phyloP scores from a whole-genome alignment of 352 stramenopile species.

The Phytophthora sp. region DNA sequence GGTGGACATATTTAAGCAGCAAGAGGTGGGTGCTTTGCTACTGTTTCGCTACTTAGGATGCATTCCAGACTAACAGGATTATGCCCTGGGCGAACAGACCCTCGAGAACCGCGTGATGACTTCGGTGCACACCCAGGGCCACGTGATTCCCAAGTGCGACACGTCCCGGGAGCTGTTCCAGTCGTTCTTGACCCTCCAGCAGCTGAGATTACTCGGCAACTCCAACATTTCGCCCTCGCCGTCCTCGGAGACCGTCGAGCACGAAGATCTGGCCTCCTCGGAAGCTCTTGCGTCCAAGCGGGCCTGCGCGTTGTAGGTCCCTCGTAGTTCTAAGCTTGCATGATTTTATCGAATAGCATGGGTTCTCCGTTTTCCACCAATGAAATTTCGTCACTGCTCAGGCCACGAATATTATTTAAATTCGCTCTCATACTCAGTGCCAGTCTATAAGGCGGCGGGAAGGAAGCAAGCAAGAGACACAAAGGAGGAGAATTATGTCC shows the following conservation, averaged over 20 bases:
- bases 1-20: conserved; percentile 64
- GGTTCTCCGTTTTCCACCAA: conserved; percentile 33
- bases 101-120: conserved; percentile 55
- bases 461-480: conserved; percentile 12
- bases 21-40: conserved; percentile 42
- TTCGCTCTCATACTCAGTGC: conserved; percentile 16
- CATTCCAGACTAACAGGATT: background rate
- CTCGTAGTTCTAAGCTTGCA: conserved; percentile 2
- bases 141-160: conserved; percentile 83
- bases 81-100: conserved; percentile 29
- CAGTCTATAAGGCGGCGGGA: conserved; percentile 33
- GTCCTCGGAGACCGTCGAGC: conserved; percentile 19
- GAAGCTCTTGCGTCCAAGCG: conserved; percentile 24
- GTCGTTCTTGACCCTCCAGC: conserved; percentile 49
- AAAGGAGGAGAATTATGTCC: conserved; percentile 60
- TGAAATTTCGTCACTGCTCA: conserved; percentile 10
- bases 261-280: conserved; percentile 27
- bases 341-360: conserved; percentile 29
- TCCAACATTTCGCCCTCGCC: conserved; percentile 32
- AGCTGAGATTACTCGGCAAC: conserved; percentile 28
- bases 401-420: conserved; percentile 36
- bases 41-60: background rate
- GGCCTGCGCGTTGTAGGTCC: conserved; percentile 32
- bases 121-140: conserved; percentile 72
- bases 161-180: conserved; percentile 56